Evolutionary conservation across 306 rosid species (phyloP).

Genomic region (Vachellia collinsii): DNA sequence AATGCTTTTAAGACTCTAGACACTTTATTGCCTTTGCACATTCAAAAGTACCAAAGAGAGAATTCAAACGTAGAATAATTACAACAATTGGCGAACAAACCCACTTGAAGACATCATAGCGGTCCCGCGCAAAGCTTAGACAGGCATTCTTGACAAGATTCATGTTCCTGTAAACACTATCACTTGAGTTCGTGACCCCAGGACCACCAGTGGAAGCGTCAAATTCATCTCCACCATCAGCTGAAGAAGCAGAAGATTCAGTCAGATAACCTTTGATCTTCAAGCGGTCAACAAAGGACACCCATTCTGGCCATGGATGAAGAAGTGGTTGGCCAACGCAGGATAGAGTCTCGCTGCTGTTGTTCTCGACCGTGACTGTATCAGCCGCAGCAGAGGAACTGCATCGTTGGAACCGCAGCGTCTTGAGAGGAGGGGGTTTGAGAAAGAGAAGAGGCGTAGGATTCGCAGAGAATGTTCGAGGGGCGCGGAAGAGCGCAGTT

Average conservation of each 20-base stretch:
- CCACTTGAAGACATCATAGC: conserved; percentile 79
- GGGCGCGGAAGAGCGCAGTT: conserved; percentile 50
- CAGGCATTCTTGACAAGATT: conserved; percentile 73
- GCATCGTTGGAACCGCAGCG: conserved; percentile 41
- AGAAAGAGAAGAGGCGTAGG: conserved; percentile 40
- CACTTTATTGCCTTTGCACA: neutral
- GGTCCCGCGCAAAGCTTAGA: conserved; percentile 82
- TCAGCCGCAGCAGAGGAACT: conserved; percentile 39
- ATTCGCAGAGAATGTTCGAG: conserved; percentile 32
- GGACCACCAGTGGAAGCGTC: neutral
- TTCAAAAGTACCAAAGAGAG: conserved; percentile 20
- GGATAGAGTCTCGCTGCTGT: conserved; percentile 33
- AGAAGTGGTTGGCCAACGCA: conserved; percentile 9
- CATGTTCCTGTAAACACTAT: conserved; percentile 51
- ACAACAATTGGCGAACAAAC: neutral
- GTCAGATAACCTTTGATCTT: conserved; percentile 66
- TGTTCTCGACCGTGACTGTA: conserved; percentile 18
- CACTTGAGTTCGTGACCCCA: conserved; percentile 20
- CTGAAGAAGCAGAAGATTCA: conserved; percentile 32
- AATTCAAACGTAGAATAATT: neutral
- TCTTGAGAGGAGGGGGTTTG: conserved; percentile 38
- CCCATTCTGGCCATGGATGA: conserved; percentile 98
- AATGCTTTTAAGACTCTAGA: neutral
- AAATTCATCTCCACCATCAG: conserved; percentile 30
- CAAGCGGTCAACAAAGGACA: conserved; percentile 79